Base-by-base conservation (phyloP, 1,284 basidiomycete genomes). In the Pseudozyma tsukubaensis region DNA sequence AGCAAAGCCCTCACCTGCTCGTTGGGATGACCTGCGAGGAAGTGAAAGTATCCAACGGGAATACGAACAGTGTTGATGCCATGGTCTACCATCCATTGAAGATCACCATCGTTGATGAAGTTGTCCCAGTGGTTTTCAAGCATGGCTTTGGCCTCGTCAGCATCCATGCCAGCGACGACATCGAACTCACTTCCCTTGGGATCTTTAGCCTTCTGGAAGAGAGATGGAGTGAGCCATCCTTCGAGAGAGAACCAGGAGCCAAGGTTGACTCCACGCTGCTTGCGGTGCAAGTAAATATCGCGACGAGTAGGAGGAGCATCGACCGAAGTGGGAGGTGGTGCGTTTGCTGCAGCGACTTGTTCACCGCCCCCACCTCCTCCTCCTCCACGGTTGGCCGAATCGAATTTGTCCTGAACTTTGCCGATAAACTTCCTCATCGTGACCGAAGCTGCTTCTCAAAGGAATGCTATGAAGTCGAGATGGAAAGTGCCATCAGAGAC, bases 21-120 rank as follows among this genome's bases (percentile, higher is more conserved):
- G 59, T 91, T 89, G 89, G 44, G 93, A 72, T 82, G 93, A 90
- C 85, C 93, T 91, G 86, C 90, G 91, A 24, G 90, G 91, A 80
- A 94, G 91, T 92, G 93, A 71, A 61, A 72, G 60, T 77, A 79
- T 44, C 72, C 68, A 54, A 94, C 91, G 21, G 93, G 93, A 60
- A 95, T 89, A 63, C 93, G 87, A 72, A 94, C 92, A 39, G 91
- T 89, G 77, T 94, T 95, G 82, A 94, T 88, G 0, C 93, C 93
- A 57, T 87, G 87, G n/a, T 88, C 85, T 1, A 87, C 87, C 59
- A 94, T 88, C 91, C 91, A 94, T 44, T 86, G 83, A 59, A 81
- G 80, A 49, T 84, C 83, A 10, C 78, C 78, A n/a, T 83, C 79
- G 63, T 81, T 70, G 63, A 84, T 75, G 29, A 86, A 84, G 40